These are phyloP conservation scores for Kwoniella sp. DNA, from an alignment of 768 basidiomycete genomes.

Conservation along the genomic window DNA sequence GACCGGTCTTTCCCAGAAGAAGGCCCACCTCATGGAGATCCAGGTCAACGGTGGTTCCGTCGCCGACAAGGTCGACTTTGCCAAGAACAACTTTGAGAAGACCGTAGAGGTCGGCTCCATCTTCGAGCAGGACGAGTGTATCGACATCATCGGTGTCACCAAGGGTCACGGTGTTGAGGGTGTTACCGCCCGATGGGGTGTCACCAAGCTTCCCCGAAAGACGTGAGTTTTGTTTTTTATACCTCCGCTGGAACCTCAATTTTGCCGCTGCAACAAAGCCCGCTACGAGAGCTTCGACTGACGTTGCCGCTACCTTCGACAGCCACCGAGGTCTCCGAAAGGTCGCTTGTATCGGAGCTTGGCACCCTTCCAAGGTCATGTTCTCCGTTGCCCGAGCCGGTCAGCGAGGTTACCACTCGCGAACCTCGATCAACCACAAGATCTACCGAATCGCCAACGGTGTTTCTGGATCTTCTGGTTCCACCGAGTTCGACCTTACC, in stretches of 20 bases:
- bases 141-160: slow-evolving; percentile 97
- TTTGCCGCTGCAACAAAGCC: too few species aligned
- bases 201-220: slow-evolving; percentile 97
- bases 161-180: slow-evolving; percentile 99
- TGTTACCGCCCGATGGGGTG: slow-evolving; percentile 99
- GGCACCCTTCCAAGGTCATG: slow-evolving; percentile 80
- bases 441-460: slow-evolving; percentile 85
- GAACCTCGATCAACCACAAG: slow-evolving; percentile 44
- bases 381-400: slow-evolving; percentile 99
- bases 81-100: slow-evolving; percentile 94
- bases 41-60: slow-evolving; percentile 94
- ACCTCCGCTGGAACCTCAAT: not conserved
- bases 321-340: slow-evolving; percentile 99
- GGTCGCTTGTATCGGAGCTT: slow-evolving; percentile 68
- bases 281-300: not conserved
- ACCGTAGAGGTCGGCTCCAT: slow-evolving; percentile 78
- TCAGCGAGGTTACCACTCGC: slow-evolving; percentile 78
- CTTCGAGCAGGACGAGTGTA: slow-evolving; percentile 95
- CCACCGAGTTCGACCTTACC: slow-evolving; percentile 85
- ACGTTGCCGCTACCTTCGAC: not conserved
- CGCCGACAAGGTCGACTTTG: slow-evolving; percentile 96
- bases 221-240: slow-evolving; percentile 61
- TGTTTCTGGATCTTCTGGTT: slow-evolving; percentile 75
- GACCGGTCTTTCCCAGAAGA: slow-evolving; percentile 98
- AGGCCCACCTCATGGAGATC: slow-evolving; percentile 99